phyloP scores from a whole-genome alignment of 371 early-diverging fungal species.

The Modicella reniformis region DNA sequence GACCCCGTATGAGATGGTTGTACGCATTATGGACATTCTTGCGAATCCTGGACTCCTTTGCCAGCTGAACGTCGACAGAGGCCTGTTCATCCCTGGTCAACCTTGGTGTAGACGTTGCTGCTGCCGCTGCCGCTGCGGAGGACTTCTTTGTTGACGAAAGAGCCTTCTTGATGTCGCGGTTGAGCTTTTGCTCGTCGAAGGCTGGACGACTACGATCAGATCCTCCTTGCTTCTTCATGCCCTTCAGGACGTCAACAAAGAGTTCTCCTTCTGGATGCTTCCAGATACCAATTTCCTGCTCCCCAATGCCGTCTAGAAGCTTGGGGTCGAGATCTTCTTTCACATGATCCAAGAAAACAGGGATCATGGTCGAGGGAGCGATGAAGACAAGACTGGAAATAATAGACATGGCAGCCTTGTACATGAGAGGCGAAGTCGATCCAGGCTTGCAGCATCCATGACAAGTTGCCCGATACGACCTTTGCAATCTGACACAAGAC shows the following conservation, averaged over 20 bases:
- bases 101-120: conserved; percentile 59
- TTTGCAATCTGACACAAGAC: conserved; percentile 64
- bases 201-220: conserved; percentile 65
- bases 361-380: conserved; percentile 59
- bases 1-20: conserved; percentile 64
- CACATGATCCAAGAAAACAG: conserved; percentile 57
- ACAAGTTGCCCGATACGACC: conserved; percentile 58
- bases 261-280: conserved; percentile 73
- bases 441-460: conserved; percentile 51
- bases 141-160: conserved; percentile 74
- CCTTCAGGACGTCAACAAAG: conserved; percentile 69
- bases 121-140: conserved; percentile 44
- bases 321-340: conserved; percentile 59
- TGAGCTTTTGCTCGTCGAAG: conserved; percentile 84
- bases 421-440: conserved; percentile 54
- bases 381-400: conserved; percentile 71
- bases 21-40: conserved; percentile 66
- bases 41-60: conserved; percentile 81
- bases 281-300: conserved; percentile 73
- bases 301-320: conserved; percentile 61
- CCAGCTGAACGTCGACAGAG: conserved; percentile 76
- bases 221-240: conserved; percentile 58
- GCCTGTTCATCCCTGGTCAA: conserved; percentile 86
- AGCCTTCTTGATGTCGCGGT: conserved; percentile 82
- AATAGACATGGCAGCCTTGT: conserved; percentile 65